Conservation (phyloP, 2,329 filamentous ascomycete species). For the Sporothrix humicola region DNA sequence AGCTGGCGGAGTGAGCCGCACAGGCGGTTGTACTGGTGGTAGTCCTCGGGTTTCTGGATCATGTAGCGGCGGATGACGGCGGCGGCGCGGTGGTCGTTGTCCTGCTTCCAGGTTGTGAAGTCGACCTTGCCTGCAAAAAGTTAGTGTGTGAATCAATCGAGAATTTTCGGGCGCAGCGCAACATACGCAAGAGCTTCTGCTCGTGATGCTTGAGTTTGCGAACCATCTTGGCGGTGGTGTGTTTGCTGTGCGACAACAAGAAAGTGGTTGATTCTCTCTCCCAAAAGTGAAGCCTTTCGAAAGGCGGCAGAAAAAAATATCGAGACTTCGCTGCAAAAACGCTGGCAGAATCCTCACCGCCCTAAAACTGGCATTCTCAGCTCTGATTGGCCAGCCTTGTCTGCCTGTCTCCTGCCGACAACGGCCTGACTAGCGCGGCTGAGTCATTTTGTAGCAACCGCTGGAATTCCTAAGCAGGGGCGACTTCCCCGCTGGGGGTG, state of each 20-base stretch:
- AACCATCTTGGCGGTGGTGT: conserved; percentile 67
- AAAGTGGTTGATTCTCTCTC: not conserved
- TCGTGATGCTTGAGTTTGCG: conserved; percentile 97
- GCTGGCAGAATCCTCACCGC: conserved; percentile 34
- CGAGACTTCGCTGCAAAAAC: conserved; percentile 11
- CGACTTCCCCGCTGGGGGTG: conserved; percentile 2
- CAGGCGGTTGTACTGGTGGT: conserved; percentile 69
- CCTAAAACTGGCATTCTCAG: not conserved
- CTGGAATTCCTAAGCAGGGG: not conserved
- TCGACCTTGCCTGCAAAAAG: conserved; percentile 64
- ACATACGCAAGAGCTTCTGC: conserved; percentile 75
- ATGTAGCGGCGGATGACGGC: conserved; percentile 80
- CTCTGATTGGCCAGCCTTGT: conserved; percentile 25
- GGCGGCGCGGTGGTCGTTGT: conserved; percentile 84
- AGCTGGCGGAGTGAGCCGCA: conserved; percentile 86
- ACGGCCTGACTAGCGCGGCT: conserved; percentile 19
- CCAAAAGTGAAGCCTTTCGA: conserved; percentile 13
- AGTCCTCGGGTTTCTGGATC: conserved; percentile 88
- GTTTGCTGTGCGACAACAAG: not conserved
- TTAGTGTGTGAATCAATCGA: not conserved
- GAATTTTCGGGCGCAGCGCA: not conserved
- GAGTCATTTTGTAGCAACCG: conserved; percentile 14
- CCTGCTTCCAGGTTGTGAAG: conserved; percentile 91
- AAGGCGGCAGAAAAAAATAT: not conserved
- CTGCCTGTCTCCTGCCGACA: not conserved